These are phyloP conservation scores for Citrus trifoliata DNA, from an alignment of 345 rosid species.

Conservation along the genomic window DNA sequence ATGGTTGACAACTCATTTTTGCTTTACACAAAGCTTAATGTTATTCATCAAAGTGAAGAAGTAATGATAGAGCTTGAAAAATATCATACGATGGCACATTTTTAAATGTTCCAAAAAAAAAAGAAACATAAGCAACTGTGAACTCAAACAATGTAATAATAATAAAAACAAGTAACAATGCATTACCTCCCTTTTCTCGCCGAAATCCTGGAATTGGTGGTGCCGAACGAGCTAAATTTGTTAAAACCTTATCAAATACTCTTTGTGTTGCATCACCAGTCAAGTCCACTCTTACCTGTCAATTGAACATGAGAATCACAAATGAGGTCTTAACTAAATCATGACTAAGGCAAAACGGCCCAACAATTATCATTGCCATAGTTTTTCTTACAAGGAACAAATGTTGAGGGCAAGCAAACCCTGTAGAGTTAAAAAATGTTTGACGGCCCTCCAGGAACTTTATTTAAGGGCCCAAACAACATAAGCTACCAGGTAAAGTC, in stretches of 20 bases:
- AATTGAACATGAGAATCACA: constrained; percentile 12
- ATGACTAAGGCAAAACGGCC: not conserved
- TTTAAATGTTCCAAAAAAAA: not conserved
- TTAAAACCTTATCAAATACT: constrained; percentile 21
- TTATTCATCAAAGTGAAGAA: too few relatives aligned
- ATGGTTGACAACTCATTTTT: too few relatives aligned
- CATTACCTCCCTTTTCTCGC: constrained; percentile 57
- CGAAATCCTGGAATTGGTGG: constrained; percentile 73
- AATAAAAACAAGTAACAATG: not conserved
- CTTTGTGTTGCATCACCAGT: constrained; percentile 46
- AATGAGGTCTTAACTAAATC: not conserved
- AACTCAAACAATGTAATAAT: not conserved
- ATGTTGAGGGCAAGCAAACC: not conserved
- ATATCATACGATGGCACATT: not conserved
- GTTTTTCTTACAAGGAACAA: not conserved
- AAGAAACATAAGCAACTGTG: not conserved
- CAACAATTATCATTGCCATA: not conserved
- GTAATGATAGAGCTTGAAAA: not conserved
- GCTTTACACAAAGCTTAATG: too few relatives aligned
- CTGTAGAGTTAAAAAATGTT: not conserved
- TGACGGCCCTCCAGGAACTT: not conserved
- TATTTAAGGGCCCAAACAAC: not conserved
- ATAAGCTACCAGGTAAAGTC: not conserved
- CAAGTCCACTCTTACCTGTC: constrained; percentile 59
- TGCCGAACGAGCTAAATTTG: constrained; percentile 46